Conservation (phyloP, 2,329 filamentous ascomycete species). For the Dothideomycetes sp. region DNA sequence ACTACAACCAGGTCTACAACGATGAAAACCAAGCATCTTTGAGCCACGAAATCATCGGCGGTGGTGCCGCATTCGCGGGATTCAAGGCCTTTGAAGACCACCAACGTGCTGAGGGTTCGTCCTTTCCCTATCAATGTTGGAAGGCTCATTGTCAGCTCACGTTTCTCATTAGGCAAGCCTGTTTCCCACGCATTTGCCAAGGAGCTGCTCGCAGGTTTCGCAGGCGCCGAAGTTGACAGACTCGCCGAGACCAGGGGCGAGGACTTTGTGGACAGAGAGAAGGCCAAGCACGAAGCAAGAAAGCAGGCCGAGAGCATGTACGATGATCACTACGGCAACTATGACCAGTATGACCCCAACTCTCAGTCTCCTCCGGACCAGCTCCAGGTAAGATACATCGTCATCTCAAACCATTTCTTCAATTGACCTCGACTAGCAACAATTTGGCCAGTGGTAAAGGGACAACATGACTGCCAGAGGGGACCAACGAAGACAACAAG, state of each 20-base stretch:
- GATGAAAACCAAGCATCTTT: conserved; percentile 49
- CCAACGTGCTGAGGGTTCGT: conserved; percentile 45
- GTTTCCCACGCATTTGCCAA: conserved; percentile 68
- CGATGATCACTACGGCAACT: conserved; percentile 34
- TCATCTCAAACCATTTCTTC: too few species aligned
- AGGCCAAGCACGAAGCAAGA: conserved; percentile 34
- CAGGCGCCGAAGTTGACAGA: conserved; percentile 65
- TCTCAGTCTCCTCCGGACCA: conserved; percentile 24
- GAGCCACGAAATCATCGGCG: conserved; percentile 63
- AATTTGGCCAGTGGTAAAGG: too few species aligned
- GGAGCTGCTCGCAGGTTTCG: conserved; percentile 62
- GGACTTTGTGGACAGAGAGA: conserved; percentile 37
- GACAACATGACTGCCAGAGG: too few species aligned
- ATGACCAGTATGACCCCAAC: conserved; percentile 36
- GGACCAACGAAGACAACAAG: too few species aligned
- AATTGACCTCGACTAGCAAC: too few species aligned
- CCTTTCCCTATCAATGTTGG: not conserved
- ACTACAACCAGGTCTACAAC: conserved; percentile 46
- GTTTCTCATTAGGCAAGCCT: conserved; percentile 38
- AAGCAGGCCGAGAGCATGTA: conserved; percentile 34
- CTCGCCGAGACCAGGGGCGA: conserved; percentile 49
- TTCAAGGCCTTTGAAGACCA: conserved; percentile 75
- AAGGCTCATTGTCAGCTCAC: not conserved
- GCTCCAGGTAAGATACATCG: too few species aligned
- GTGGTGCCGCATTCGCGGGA: conserved; percentile 65